A percentile compares a stretch with the other conserved stretches of the same genome.
Conservation (phyloP, 352 stramenopile species). For the Globisporangium okanoganense region DNA sequence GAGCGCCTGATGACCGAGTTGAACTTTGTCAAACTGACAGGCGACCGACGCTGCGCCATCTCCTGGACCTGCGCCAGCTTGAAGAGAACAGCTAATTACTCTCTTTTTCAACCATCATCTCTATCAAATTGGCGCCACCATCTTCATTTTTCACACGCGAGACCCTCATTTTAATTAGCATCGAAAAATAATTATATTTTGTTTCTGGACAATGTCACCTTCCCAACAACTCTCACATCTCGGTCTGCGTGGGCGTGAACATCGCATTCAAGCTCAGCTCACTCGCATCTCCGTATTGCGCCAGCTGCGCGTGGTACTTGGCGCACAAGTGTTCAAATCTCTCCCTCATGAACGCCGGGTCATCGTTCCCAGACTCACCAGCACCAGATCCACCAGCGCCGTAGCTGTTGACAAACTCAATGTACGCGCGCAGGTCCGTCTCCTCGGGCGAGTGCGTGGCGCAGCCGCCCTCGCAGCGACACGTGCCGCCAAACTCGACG, state of each 20-base stretch:
- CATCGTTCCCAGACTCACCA: too few species aligned
- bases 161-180: too few species aligned
- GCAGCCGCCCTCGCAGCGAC: constrained; percentile 55
- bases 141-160: too few species aligned
- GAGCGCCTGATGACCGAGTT: not conserved
- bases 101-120: not conserved
- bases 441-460: constrained; percentile 64
- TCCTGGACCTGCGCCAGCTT: constrained; percentile 53
- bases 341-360: constrained; percentile 27
- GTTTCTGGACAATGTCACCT: not conserved
- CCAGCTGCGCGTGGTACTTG: constrained; percentile 45
- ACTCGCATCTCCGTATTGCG: constrained; percentile 3
- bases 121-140: too few species aligned
- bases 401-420: constrained; percentile 51
- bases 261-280: not conserved
- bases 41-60: constrained; percentile 75
- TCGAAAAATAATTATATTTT: constrained; percentile 8
- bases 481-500: constrained; percentile 61
- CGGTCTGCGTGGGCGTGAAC: not conserved
- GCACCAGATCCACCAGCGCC: too few species aligned
- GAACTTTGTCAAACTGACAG: constrained; percentile 14
- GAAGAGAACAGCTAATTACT: constrained; percentile 15
- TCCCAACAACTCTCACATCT: not conserved
- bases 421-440: constrained; percentile 55
- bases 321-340: constrained; percentile 39